Conservation (phyloP, 208 protist species). For the Leishmania braziliensis region DNA sequence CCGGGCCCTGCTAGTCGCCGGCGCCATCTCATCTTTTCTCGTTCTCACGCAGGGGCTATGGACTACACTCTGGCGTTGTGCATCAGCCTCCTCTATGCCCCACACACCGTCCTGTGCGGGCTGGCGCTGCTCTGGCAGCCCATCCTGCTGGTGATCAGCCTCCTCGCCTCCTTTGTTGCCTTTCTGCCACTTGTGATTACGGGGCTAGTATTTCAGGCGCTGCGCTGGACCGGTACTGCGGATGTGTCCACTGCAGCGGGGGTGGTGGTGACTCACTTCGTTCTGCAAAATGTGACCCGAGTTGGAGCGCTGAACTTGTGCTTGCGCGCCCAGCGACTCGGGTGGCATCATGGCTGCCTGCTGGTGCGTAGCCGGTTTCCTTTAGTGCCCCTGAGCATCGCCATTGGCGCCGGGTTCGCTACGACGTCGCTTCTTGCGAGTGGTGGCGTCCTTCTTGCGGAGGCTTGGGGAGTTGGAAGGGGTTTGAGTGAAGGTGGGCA, state of each 20-base stretch:
- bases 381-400: conserved; percentile 42
- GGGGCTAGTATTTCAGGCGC: conserved; percentile 3
- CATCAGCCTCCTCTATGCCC: conserved; percentile 29
- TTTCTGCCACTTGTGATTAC: conserved; percentile 18
- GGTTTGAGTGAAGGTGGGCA: conserved; percentile 1
- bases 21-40: background rate
- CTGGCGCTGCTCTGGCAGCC: conserved; percentile 23
- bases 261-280: conserved; percentile 35
- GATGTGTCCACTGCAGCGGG: conserved; percentile 2
- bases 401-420: conserved; percentile 61
- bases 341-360: conserved; percentile 32
- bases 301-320: conserved; percentile 26
- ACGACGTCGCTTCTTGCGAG: conserved; percentile 38
- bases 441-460: conserved; percentile 44
- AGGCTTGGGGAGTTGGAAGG: conserved; percentile 22
- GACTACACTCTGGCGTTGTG: conserved; percentile 9
- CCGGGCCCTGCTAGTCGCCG: background rate
- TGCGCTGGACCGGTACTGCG: conserved; percentile 6
- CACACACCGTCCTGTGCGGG: conserved; percentile 10
- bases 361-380: conserved; percentile 47
- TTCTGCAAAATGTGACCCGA: conserved; percentile 26
- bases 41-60: background rate
- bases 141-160: conserved; percentile 17
- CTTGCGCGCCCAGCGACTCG: conserved; percentile 35
- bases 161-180: conserved; percentile 18